Base-by-base conservation (phyloP, 176 grass and related monocot species). In the Cymbopogon citratus region DNA sequence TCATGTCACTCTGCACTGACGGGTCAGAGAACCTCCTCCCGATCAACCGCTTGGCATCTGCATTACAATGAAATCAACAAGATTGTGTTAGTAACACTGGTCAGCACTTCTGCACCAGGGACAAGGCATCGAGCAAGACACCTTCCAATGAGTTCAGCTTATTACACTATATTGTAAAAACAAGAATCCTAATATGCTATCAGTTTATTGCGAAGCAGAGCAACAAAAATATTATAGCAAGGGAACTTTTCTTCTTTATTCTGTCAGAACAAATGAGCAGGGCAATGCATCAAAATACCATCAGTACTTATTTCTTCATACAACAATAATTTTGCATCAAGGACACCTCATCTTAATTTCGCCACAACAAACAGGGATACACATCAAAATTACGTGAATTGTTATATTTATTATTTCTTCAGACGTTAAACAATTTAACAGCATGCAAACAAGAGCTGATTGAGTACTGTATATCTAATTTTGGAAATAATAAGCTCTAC, bases 21-120 rank as follows among this genome's bases (percentile, higher is more conserved):
- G 90, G 81, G 49, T 94, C 92, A 2, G 85, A 79, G 70, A 87
- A 94, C 3, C 95, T 81, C 71, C 92, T 83, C 2, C 95, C 90
- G 12, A 97, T 97, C 87, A 97, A 71, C 61, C 95, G 86, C 78
- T 97, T 97, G 4, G 87, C 92, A 84, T 97, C 95, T 97, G 86
- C 48, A 71, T 39, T 12, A 24, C 11, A 76, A 21, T 72, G 5
- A 52, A 67, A 33, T 41, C 1, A 36, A 16, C 19, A 21, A 25
- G 16, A 36, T 2, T n/a, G 24, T 81, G 1, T 81, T 1, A 84
- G 71, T 75, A 61, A 45, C 7, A 79, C 16, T n/a, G 10, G 14
- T 7, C 36, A 7, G 7, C 25, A 64, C 9, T 0, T n/a, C n/a
- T n/a, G n/a, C n/a, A n/a, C n/a, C n/a, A 0, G 25, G 52, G 14